phyloP scores from a whole-genome alignment of 2,329 filamentous ascomycete genomes.

The Claviceps sp. region DNA sequence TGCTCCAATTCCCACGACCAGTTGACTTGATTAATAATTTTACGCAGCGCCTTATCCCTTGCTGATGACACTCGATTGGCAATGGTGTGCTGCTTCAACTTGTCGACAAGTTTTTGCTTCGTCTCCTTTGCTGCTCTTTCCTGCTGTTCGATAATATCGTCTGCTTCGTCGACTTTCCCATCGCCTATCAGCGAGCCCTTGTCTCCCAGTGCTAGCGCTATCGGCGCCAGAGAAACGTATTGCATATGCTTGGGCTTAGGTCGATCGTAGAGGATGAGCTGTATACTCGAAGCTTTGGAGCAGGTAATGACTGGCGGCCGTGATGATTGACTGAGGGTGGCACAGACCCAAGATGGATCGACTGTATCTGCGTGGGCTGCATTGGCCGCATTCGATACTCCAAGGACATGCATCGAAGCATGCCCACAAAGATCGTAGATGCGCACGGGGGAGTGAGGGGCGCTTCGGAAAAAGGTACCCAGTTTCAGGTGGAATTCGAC shows the following conservation, averaged over 20 bases:
- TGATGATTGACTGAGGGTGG: constrained; percentile 37
- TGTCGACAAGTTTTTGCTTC: constrained; percentile 60
- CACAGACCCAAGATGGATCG: constrained; percentile 58
- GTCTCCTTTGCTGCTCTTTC: constrained; percentile 44
- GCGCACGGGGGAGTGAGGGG: constrained; percentile 63
- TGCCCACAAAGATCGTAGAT: constrained; percentile 79
- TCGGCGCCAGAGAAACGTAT: constrained; percentile 84
- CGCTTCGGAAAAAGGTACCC: constrained; percentile 71
- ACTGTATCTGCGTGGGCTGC: constrained; percentile 29
- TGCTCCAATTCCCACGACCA: constrained; percentile 84
- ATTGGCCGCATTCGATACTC: constrained; percentile 56
- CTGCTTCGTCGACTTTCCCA: constrained; percentile 34
- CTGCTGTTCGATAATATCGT: constrained; percentile 59
- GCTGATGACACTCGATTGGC: constrained; percentile 60
- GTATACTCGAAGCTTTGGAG: constrained; percentile 57
- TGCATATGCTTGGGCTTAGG: constrained; percentile 85
- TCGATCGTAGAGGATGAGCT: constrained; percentile 80
- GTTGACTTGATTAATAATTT: constrained; percentile 87
- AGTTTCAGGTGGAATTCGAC: constrained; percentile 81
- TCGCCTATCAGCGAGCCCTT: constrained; percentile 37
- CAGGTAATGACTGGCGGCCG: constrained; percentile 62
- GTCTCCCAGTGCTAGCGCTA: constrained; percentile 72
- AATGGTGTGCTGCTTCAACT: constrained; percentile 80
- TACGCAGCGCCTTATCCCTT: constrained; percentile 68
- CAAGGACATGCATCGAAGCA: constrained; percentile 71